Conservation (phyloP, 208 protist species). For the Leishmania major region DNA sequence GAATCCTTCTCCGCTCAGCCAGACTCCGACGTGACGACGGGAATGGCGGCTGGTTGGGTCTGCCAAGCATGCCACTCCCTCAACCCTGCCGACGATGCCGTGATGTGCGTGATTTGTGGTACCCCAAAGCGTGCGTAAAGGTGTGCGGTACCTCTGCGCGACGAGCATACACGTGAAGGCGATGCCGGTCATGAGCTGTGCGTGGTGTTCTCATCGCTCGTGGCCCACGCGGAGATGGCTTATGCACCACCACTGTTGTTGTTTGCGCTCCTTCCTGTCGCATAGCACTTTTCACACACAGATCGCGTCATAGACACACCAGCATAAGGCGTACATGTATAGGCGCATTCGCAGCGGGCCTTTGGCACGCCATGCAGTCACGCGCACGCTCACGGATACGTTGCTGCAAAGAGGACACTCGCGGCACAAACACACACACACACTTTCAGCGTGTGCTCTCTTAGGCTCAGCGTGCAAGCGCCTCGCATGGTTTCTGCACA, state of each 20-base stretch:
- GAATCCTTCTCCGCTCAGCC: background rate
- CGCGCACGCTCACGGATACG: background rate
- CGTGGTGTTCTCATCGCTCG: background rate
- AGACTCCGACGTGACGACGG: background rate
- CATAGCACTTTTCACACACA: background rate
- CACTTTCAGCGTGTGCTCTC: background rate
- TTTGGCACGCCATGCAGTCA: background rate
- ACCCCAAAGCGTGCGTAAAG: slow-evolving; percentile 1
- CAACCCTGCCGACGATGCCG: slow-evolving; percentile 12
- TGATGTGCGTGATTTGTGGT: slow-evolving; percentile 25
- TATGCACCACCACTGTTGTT: background rate
- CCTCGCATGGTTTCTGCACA: background rate
- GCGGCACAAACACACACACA: background rate
- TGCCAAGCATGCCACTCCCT: slow-evolving; percentile 32
- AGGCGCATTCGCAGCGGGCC: background rate
- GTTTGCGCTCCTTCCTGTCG: background rate
- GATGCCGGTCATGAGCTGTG: background rate
- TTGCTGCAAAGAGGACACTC: background rate
- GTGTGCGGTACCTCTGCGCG: background rate
- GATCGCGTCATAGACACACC: background rate
- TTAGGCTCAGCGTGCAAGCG: background rate
- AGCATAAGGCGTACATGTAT: background rate
- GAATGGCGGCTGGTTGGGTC: slow-evolving; percentile 15
- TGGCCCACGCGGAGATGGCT: background rate
- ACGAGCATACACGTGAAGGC: no score